Evolutionary conservation across 2,329 filamentous ascomycete species (phyloP).

Genomic region (Teratosphaeria nubilosa): DNA sequence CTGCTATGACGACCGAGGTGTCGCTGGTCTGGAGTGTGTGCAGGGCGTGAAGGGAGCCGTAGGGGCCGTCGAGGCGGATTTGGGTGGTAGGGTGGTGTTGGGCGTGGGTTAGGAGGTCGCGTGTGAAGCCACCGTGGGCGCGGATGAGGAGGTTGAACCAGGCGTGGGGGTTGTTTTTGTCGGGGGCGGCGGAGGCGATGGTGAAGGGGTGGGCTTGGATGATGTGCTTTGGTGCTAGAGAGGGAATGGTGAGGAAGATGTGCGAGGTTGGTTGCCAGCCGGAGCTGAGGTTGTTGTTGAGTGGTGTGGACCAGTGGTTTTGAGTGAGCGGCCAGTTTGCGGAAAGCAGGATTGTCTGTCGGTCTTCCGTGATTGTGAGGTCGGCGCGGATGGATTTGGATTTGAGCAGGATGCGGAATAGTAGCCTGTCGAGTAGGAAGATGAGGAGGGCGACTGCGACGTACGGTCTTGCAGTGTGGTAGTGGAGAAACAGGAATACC

Average conservation of each 20-base stretch:
- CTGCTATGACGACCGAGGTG: constrained; percentile 48
- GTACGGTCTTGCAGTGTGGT: constrained; percentile 42
- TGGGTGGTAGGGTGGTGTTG: constrained; percentile 32
- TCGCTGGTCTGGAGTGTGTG: constrained; percentile 41
- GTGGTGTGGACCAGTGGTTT: constrained; percentile 3
- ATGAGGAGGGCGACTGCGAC: constrained; percentile 45
- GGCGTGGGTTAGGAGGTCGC: constrained; percentile 44
- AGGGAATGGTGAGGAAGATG: constrained; percentile 52
- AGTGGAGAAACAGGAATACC: constrained; percentile 51
- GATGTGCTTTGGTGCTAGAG: constrained; percentile 41
- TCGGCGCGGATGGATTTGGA: constrained; percentile 39
- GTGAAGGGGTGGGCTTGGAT: constrained; percentile 59
- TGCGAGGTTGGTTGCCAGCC: constrained; percentile 56
- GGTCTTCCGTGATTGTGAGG: constrained; percentile 46
- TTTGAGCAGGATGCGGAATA: constrained; percentile 48
- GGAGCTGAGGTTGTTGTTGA: constrained; percentile 17
- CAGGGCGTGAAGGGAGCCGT: constrained; percentile 49
- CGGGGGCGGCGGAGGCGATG: constrained; percentile 50
- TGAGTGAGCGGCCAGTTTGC: constrained; percentile 31
- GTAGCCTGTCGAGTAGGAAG: constrained; percentile 47
- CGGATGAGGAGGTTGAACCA: constrained; percentile 51
- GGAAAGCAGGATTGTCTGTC: constrained; percentile 44
- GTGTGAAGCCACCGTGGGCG: constrained; percentile 50
- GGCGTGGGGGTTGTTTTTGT: constrained; percentile 31
- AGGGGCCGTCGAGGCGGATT: constrained; percentile 54